Evolutionary conservation across 306 rosid genomes (phyloP), one percentile per base, ranked within the genome.

Genomic region (Casuarina equisetifolia): DNA sequence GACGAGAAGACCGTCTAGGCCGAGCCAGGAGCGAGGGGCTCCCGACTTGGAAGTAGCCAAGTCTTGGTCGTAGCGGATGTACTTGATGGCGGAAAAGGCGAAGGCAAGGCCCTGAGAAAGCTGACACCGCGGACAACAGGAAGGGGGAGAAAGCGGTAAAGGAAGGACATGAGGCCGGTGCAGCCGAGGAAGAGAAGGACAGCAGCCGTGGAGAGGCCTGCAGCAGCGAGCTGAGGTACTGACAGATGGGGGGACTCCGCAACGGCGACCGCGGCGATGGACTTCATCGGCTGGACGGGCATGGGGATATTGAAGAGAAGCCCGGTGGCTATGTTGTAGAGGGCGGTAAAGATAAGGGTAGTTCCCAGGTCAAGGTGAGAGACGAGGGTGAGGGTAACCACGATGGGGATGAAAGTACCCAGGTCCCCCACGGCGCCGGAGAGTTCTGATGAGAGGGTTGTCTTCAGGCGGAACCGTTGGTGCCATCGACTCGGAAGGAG

Each of bases 271-370:
- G 97, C 88, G 63, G 97, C 96, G 76, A 92, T 92, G 78, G 97
- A 92, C 59, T 92, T 92, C 97, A 92, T 92, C 45, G 97, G 96
- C 70, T 92, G 97, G n/a, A 90, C 97, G 0, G 96, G 96, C 97
- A 92, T 92, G 9, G 96, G 97, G 42, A 92, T 85, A 48, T 96
- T 96, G 75, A 92, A 92, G 84, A 92, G 86, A 8, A 87, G 67
- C 51, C 97, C 97, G 2, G 96, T 90, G 84, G 73, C 77, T 84
- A 90, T 84, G 84, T 92, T 92, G 88, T 92, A 92, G 74, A 92
- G 86, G 2, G 89, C 53, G 44, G 97, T 92, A 86, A 92, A 92
- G 86, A 85, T 1, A 17, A 92, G 90, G 5, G 97, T 92, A 69
- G 93, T 83, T 63, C 88, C 86, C 50, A 92, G 89, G 75, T 90